Evolutionary conservation across 352 stramenopile genomes (phyloP), one percentile per base, ranked within the genome.

Genomic region (Phytophthora idaei): DNA sequence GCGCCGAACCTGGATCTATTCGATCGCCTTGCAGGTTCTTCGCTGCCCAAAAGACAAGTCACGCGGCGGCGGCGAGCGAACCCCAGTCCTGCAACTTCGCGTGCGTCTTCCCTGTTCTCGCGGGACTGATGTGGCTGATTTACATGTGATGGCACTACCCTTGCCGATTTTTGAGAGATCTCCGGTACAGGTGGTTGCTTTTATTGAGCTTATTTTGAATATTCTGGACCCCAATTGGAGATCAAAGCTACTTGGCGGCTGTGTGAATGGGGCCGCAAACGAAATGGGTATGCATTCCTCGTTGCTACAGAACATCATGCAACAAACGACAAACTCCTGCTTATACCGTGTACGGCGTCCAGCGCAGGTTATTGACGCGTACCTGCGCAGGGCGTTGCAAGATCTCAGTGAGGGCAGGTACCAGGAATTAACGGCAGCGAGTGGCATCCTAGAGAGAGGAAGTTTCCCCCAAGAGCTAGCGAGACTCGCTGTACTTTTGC

Each of bases 91-190:
- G 27, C 37, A 79, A 4, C 44, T 84, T 39, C 51, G 61, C 11
- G 51, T 81, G 34, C 62, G 62, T 28, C 25, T 81, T 1, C 67
- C 57, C 27, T 29, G 15, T 10, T 39, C 32, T 32, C 32, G 34
- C 41, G 50, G 41, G 46, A 57, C 29, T 15, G 17, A 69, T 36
- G 66, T 76, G 17, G 39, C 59, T 3, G 49, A 67, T 14, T 64
- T 78, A 10, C 72, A 83, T 39, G 32, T 83, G 0, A 14, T 76
- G 28, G 69, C 65, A 10, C 29, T 83, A 5, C 61, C 66, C 17
- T 42, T 80, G n/a, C 50, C 44, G 31, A 57, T 62, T 11, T 64
- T 64, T 7, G 48, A 34, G 0, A 32, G 59, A 5, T 69, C 71
- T 4, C 51, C 57, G 8, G 59, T 73, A 25, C 28, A 58, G 39